Evolutionary conservation across 2,329 filamentous ascomycete species (phyloP), one percentile per base, ranked within the genome.

Genomic region (Alternaria angustiovoidea): DNA sequence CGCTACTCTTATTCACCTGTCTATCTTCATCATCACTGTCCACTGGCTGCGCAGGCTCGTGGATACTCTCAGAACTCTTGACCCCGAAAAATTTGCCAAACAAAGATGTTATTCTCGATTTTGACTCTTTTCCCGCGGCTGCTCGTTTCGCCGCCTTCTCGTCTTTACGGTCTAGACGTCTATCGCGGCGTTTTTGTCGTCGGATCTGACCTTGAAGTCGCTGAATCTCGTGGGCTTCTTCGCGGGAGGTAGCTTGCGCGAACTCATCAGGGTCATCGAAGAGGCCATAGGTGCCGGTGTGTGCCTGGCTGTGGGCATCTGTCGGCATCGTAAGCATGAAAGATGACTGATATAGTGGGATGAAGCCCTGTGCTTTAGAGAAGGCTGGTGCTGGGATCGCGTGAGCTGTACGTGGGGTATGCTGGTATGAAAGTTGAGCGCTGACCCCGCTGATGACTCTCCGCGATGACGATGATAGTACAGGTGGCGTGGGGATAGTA

Each of bases 251-350:
- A 11, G 44, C 24, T 2, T 48, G 16, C 7, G 47, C 51, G 20
- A 47, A n/a, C 47, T 68, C 67, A 36, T 64, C 59, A 0, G 36
- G 43, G 38, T 67, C 66, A 47, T 70, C 68, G 51, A 67, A 70
- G 51, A 70, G 61, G 24, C 68, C 66, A 34, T 63, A 57, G 43
- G 51, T 47, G 18, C 66, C 68, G 2, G 66, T 59, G 58, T 70
- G 68, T 4, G 54, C 56, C 42, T 26, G 28, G 11, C 47, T 41
- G 5, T 34, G 28, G 30, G 39, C n/a, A 30, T 63, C 56, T 24
- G 39, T 57, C 9, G 59, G 59, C 55, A 62, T 63, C 11, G 11
- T 38, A 14, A 11, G 9, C 5, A 16, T 20, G 42, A 22, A 32
- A 28, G 16, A 46, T 24, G 46, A 4, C 38, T 22, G 2, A 16